Percentiles rank a stretch among this genome's conserved stretches.
These are phyloP conservation scores for Rhodotorula mucilaginosa DNA, from an alignment of 1,284 basidiomycete species.

Conservation along the genomic window DNA sequence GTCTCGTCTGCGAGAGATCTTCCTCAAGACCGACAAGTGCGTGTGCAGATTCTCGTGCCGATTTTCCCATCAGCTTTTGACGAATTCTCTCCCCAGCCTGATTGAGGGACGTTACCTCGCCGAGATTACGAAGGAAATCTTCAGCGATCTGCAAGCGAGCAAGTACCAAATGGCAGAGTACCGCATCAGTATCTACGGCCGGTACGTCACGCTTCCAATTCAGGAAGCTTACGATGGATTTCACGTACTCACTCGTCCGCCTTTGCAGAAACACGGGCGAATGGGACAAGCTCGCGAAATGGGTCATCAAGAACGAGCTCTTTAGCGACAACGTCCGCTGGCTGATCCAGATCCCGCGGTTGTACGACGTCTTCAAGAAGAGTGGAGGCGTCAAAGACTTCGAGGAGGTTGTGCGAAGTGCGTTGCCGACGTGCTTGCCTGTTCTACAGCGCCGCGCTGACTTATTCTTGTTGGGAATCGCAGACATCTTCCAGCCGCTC, in stretches of 20 bases:
- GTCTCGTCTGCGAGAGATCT: slow-evolving; percentile 91
- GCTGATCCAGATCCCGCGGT: slow-evolving; percentile 92
- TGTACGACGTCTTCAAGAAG: slow-evolving; percentile 95
- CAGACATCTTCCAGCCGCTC: slow-evolving; percentile 88
- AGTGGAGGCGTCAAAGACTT: slow-evolving; percentile 82
- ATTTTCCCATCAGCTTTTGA: slow-evolving; percentile 18
- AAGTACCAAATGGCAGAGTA: slow-evolving; percentile 94
- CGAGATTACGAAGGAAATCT: slow-evolving; percentile 91
- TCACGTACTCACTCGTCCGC: too few relatives aligned
- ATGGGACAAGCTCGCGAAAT: slow-evolving; percentile 98
- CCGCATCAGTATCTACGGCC: slow-evolving; percentile 93
- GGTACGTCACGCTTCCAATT: slow-evolving; percentile 45
- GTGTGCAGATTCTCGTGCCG: slow-evolving; percentile 10
- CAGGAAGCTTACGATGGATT: neutral
- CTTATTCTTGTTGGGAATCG: neutral
- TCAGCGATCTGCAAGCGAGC: slow-evolving; percentile 93
- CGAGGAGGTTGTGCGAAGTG: slow-evolving; percentile 85
- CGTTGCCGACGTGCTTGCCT: slow-evolving; percentile 47
- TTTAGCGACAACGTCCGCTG: slow-evolving; percentile 96
- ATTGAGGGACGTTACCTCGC: slow-evolving; percentile 90
- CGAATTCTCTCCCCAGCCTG: slow-evolving; percentile 48
- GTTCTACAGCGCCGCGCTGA: slow-evolving; percentile 12
- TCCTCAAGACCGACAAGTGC: slow-evolving; percentile 92
- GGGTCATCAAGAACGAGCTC: slow-evolving; percentile 91
- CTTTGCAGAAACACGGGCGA: slow-evolving; percentile 59